Conservation (phyloP, 306 rosid species). For the Vigna trinervia region DNA sequence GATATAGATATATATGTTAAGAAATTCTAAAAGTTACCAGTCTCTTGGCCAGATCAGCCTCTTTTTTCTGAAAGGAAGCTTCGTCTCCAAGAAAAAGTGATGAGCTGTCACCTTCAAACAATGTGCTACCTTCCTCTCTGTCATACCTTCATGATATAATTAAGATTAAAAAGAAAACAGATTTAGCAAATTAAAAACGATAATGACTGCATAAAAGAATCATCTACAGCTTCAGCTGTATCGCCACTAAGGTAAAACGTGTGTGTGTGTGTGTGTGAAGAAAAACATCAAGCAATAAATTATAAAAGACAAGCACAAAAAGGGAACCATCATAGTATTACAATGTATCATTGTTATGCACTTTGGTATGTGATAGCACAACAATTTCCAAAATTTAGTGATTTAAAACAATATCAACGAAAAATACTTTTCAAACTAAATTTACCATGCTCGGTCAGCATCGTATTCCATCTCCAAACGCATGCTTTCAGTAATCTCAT, state of each 20-base stretch:
- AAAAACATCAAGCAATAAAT: not conserved
- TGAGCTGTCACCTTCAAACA: conserved; percentile 81
- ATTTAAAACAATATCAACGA: conserved; percentile 8
- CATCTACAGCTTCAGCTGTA: conserved; percentile 24
- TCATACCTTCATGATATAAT: conserved; percentile 74
- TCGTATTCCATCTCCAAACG: conserved; percentile 91
- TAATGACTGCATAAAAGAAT: conserved; percentile 8
- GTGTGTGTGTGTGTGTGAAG: not conserved
- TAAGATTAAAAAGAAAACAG: conserved; percentile 20
- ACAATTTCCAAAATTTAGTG: conserved; percentile 2
- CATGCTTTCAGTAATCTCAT: conserved; percentile 94
- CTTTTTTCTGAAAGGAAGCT: conserved; percentile 93
- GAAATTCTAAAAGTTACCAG: conserved; percentile 63
- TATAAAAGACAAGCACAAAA: not conserved
- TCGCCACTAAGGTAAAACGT: conserved; percentile 17
- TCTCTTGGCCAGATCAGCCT: conserved; percentile 95
- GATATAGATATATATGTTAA: not conserved
- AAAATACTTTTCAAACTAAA: conserved; percentile 26
- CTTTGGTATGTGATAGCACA: conserved; percentile 6
- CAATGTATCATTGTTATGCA: conserved; percentile 20
- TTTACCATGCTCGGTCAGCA: conserved; percentile 95
- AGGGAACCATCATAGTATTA: conserved; percentile 19
- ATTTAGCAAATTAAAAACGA: conserved; percentile 14
- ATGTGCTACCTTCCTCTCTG: conserved; percentile 91
- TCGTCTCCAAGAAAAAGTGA: conserved; percentile 85